Conservation (phyloP, 441 rosid species). For the Populus tomentosa region DNA sequence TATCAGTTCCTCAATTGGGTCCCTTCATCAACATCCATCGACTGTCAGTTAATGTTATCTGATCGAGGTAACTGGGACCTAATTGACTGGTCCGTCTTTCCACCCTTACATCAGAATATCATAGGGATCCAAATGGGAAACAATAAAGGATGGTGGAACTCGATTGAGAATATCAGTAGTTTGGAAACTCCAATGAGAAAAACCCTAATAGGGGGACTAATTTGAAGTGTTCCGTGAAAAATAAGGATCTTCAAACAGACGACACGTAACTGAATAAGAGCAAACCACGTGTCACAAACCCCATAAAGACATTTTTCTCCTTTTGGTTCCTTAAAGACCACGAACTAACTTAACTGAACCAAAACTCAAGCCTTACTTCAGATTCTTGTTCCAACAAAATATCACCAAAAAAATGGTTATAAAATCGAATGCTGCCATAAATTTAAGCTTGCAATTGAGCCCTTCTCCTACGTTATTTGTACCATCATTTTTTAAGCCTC, state of each 20-base stretch:
- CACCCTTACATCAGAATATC: not conserved
- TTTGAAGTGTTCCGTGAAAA: not conserved
- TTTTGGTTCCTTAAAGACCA: not conserved
- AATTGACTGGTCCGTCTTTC: not conserved
- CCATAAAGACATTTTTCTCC: not conserved
- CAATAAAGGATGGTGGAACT: not conserved
- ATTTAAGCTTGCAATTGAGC: conserved; percentile 15
- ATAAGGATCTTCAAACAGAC: not conserved
- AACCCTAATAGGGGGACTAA: not conserved
- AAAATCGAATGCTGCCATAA: conserved; percentile 16
- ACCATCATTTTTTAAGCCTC: conserved; percentile 20
- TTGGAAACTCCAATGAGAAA: too few species aligned
- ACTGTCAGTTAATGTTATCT: not conserved
- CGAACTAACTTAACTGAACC: not conserved
- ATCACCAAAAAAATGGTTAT: conserved; percentile 17
- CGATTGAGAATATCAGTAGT: too few species aligned
- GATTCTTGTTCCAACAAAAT: not conserved
- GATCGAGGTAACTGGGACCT: not conserved
- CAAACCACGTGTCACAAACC: not conserved
- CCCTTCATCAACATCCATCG: not conserved
- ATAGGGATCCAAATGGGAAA: not conserved
- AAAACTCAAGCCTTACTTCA: not conserved
- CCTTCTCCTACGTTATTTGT: conserved; percentile 10
- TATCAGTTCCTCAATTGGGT: not conserved
- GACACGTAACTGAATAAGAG: not conserved